These are phyloP conservation scores for Fusarium tanahbumbuense DNA, from an alignment of 2,329 filamentous ascomycete genomes.

Conservation along the genomic window DNA sequence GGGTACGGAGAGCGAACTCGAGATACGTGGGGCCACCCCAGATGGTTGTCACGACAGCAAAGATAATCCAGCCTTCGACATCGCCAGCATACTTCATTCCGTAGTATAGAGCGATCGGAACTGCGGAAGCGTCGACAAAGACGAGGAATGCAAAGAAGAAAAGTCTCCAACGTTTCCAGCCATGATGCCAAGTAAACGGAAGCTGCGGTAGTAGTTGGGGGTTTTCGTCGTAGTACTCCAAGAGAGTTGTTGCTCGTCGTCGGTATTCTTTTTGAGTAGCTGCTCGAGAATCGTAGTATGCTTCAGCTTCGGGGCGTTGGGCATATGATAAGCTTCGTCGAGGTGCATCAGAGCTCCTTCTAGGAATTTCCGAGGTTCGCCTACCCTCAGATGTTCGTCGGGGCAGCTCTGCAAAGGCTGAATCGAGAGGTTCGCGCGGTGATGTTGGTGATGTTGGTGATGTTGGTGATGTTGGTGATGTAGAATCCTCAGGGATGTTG, in stretches of 20 bases:
- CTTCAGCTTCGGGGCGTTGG: constrained; percentile 49
- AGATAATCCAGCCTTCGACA: constrained; percentile 57
- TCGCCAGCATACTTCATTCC: constrained; percentile 57
- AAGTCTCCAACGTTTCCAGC: constrained; percentile 56
- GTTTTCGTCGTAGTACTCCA: constrained; percentile 56
- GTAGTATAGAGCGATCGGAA: constrained; percentile 66
- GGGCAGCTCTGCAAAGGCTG: constrained; percentile 35
- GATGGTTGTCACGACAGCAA: constrained; percentile 65
- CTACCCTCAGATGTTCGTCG: constrained; percentile 40
- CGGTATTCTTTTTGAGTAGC: constrained; percentile 51
- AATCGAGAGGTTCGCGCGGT: constrained; percentile 28
- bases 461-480: constrained; percentile 10
- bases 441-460: constrained; percentile 13
- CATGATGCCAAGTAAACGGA: constrained; percentile 57
- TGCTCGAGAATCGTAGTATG: constrained; percentile 56
- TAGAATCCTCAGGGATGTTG: constrained; percentile 20
- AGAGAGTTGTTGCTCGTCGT: constrained; percentile 51
- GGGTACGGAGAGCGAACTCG: constrained; percentile 62
- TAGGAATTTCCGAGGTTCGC: constrained; percentile 35
- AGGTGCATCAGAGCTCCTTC: constrained; percentile 41
- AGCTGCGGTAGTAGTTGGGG: constrained; percentile 54
- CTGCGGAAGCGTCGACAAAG: constrained; percentile 56
- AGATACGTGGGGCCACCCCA: constrained; percentile 67
- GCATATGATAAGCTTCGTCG: constrained; percentile 53
- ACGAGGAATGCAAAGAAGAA: constrained; percentile 61